These are phyloP conservation scores for Penicillium subrubescens DNA, from an alignment of 495 filamentous ascomycete species.

Conservation along the genomic window DNA sequence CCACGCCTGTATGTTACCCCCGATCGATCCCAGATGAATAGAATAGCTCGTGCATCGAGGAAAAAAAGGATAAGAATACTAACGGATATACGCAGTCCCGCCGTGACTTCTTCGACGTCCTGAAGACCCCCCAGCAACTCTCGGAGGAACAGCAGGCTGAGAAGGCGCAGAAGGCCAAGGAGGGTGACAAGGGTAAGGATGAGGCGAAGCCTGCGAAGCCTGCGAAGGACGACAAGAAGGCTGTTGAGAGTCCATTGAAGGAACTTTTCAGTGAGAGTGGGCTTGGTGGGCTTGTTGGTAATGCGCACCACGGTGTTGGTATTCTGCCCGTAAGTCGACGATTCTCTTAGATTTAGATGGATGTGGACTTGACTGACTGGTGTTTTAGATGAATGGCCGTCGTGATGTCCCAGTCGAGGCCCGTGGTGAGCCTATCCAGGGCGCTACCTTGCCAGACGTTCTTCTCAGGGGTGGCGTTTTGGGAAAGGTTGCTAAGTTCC, in stretches of 20 bases:
- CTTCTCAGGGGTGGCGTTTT: slow-evolving; percentile 22
- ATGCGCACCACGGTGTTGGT: slow-evolving; percentile 28
- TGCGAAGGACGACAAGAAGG: slow-evolving; percentile 10
- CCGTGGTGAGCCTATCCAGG: slow-evolving; percentile 25
- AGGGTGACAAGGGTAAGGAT: background rate
- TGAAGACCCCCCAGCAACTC: slow-evolving; percentile 1
- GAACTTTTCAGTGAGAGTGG: slow-evolving; percentile 19
- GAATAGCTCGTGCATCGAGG: no score
- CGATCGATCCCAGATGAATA: background rate
- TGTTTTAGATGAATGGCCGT: slow-evolving; percentile 20
- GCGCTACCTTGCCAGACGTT: slow-evolving; percentile 24
- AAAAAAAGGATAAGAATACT: background rate
- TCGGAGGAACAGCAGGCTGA: background rate
- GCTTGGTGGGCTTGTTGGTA: slow-evolving; percentile 22
- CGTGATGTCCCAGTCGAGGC: slow-evolving; percentile 21
- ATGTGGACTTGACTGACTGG: slow-evolving; percentile 5
- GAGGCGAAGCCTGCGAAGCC: background rate
- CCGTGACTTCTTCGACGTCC: slow-evolving; percentile 2
- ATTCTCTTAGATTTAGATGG: background rate
- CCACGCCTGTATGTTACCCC: background rate
- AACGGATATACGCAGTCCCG: background rate
- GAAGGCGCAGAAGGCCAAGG: background rate
- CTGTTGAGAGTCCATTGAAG: slow-evolving; percentile 3
- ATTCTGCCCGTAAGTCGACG: slow-evolving; percentile 22
- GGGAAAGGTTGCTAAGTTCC: slow-evolving; percentile 16